Percentiles rank a stretch among this genome's conserved stretches.
phyloP scores from a whole-genome alignment of 2,329 filamentous ascomycete species.

The Claviceps lovelessii region DNA sequence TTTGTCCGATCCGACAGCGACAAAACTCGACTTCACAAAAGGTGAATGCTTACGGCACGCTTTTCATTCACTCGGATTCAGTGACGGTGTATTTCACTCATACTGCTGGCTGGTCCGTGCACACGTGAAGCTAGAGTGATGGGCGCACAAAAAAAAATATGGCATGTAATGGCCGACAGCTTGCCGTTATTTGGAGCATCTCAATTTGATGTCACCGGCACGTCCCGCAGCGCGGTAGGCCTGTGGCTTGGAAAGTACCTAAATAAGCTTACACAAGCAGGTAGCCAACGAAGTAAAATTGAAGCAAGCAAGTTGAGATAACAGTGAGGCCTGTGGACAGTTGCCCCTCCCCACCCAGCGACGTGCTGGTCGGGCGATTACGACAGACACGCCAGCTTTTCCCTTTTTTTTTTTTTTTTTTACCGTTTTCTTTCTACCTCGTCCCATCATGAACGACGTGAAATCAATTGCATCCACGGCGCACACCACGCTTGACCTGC shows the following conservation, averaged over 20 bases:
- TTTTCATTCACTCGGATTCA: background rate
- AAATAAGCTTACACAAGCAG: too few species aligned
- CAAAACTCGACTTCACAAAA: background rate
- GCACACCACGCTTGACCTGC: slow-evolving; percentile 45
- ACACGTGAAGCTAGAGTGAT: background rate
- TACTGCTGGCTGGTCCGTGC: background rate
- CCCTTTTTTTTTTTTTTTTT: too few species aligned
- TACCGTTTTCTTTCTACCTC: background rate
- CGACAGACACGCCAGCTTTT: too few species aligned
- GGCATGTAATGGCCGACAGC: background rate
- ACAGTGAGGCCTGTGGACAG: background rate
- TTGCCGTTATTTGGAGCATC: background rate
- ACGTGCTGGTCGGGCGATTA: background rate
- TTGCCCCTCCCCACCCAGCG: background rate
- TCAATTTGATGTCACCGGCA: background rate
- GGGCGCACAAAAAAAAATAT: background rate
- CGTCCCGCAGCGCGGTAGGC: background rate
- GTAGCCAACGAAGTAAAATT: too few species aligned
- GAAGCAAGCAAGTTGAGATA: too few species aligned
- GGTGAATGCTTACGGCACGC: background rate
- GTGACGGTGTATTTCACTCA: background rate
- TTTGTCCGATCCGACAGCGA: background rate
- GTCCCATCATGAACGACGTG: slow-evolving; percentile 11
- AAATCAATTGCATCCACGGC: slow-evolving; percentile 26
- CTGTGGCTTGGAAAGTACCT: too few species aligned